Evolutionary conservation across 176 grass and related monocot genomes (phyloP).

Genomic region (Oryza punctata): DNA sequence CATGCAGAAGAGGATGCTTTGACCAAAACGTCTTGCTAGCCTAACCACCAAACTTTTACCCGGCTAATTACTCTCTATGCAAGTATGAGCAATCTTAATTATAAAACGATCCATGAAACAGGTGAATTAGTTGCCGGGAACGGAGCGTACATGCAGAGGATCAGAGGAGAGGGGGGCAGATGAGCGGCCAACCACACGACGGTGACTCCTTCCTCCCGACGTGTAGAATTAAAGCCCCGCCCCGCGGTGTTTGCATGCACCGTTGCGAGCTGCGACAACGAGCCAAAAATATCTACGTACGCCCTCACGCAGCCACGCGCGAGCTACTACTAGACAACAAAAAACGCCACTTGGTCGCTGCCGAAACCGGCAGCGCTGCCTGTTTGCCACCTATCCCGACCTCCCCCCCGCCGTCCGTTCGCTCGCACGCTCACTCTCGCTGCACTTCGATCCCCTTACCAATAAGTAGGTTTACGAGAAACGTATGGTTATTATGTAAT

Average conservation of each 20-base stretch:
- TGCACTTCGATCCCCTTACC: too few relatives aligned
- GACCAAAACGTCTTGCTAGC: not conserved
- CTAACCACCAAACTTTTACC: conserved; percentile 4
- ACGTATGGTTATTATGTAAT: too few relatives aligned
- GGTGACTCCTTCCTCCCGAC: not conserved
- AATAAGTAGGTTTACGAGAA: not conserved
- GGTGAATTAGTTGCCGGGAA: not conserved
- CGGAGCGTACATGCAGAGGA: too few relatives aligned
- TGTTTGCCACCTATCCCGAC: not conserved
- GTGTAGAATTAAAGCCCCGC: not conserved
- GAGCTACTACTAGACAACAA: not conserved
- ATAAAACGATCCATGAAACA: too few relatives aligned
- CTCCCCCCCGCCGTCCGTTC: not conserved
- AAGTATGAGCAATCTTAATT: not conserved
- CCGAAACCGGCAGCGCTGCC: not conserved
- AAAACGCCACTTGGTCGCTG: not conserved
- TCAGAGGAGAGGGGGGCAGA: not conserved
- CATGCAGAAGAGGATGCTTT: not conserved
- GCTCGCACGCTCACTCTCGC: too few relatives aligned
- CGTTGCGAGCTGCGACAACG: not conserved
- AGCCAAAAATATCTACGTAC: not conserved
- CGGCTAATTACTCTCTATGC: not conserved
- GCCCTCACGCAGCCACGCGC: too few relatives aligned
- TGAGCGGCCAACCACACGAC: not conserved
- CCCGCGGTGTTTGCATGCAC: not conserved